Percentiles rank a stretch among this genome's conserved stretches.
Conservation (phyloP, 2,329 filamentous ascomycete genomes). For the Hypoxylon rubiginosum region DNA sequence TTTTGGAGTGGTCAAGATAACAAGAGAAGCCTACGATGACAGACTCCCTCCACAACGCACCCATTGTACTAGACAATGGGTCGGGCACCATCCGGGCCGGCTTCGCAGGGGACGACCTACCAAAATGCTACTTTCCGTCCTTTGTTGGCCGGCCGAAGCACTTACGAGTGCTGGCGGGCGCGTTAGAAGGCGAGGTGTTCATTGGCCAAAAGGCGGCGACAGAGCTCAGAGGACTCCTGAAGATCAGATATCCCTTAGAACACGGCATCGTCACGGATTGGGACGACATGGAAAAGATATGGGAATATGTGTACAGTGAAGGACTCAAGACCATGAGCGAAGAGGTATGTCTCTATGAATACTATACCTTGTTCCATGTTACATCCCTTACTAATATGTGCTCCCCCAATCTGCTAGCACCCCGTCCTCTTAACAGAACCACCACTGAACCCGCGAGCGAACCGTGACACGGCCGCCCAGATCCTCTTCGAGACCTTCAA, state of each 20-base stretch:
- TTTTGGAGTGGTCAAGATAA: slow-evolving; percentile 37
- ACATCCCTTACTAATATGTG: slow-evolving; percentile 18
- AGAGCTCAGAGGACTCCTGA: slow-evolving; percentile 90
- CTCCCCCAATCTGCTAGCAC: slow-evolving; percentile 67
- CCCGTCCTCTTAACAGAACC: slow-evolving; percentile 96
- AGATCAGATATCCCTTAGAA: slow-evolving; percentile 95
- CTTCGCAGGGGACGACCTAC: slow-evolving; percentile 94
- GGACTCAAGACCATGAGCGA: slow-evolving; percentile 97
- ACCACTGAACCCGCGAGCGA: slow-evolving; percentile 92
- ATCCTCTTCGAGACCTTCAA: slow-evolving; percentile 99
- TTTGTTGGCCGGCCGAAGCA: slow-evolving; percentile 98
- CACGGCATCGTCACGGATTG: slow-evolving; percentile 99
- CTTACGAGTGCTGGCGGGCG: slow-evolving; percentile 92
- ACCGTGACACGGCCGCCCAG: slow-evolving; percentile 95
- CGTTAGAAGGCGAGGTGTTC: slow-evolving; percentile 95
- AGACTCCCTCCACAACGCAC: slow-evolving; percentile 88
- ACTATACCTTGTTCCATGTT: not conserved
- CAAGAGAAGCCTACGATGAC: slow-evolving; percentile 59
- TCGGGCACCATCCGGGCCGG: slow-evolving; percentile 97
- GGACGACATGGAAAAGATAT: slow-evolving; percentile 99
- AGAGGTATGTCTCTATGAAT: slow-evolving; percentile 71
- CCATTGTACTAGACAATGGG: slow-evolving; percentile 98
- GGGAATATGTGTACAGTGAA: slow-evolving; percentile 97
- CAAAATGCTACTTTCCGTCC: slow-evolving; percentile 97
- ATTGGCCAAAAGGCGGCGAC: slow-evolving; percentile 91